These are phyloP conservation scores for Aspergillus amoenus DNA, from an alignment of 2,329 filamentous ascomycete species.

Conservation along the genomic window DNA sequence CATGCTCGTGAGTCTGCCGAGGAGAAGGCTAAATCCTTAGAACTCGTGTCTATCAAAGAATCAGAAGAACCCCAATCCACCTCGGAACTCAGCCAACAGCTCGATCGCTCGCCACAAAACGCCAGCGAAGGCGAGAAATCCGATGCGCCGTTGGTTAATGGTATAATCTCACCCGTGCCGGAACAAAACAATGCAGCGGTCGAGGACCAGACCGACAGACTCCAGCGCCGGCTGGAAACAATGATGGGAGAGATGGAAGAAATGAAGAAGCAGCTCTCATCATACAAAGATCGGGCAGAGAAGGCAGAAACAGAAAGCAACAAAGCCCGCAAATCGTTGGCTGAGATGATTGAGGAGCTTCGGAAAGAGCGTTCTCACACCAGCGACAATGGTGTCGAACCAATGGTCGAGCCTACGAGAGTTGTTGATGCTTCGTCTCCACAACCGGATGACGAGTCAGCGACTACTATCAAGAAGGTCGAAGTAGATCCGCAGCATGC, in stretches of 20 bases:
- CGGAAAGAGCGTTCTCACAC: conserved; percentile 63
- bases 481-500: conserved; percentile 37
- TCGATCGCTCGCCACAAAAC: not conserved
- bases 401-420: conserved; percentile 10
- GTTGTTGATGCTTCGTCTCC: conserved; percentile 9
- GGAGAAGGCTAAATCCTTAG: conserved; percentile 70
- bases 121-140: conserved; percentile 14
- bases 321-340: conserved; percentile 69
- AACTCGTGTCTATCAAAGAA: conserved; percentile 55
- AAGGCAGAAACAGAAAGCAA: conserved; percentile 75
- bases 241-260: conserved; percentile 79
- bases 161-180: conserved; percentile 27
- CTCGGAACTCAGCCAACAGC: not conserved
- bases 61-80: conserved; percentile 17
- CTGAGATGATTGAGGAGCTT: conserved; percentile 84
- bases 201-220: conserved; percentile 42
- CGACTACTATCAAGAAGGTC: conserved; percentile 12
- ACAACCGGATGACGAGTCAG: conserved; percentile 13
- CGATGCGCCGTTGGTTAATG: conserved; percentile 9
- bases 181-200: conserved; percentile 26
- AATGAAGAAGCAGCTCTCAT: conserved; percentile 76
- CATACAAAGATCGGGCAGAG: conserved; percentile 75
- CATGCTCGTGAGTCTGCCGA: conserved; percentile 81
- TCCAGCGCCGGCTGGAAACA: conserved; percentile 71
- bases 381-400: conserved; percentile 42